phyloP scores from a whole-genome alignment of 2,329 filamentous ascomycete genomes.

The Saccharata proteae region DNA sequence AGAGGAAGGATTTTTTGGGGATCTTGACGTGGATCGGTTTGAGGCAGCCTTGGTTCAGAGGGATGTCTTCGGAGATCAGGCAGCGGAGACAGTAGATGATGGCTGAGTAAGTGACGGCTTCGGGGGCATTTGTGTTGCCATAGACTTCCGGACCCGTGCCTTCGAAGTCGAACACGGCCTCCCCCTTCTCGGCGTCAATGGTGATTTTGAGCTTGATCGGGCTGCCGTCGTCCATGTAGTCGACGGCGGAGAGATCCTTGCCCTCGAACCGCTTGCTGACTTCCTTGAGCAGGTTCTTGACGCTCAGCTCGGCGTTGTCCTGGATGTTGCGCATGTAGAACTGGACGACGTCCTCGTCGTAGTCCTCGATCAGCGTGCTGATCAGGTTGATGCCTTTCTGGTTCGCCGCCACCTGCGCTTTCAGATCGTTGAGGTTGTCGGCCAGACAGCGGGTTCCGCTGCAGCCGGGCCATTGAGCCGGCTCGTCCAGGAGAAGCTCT shows the following conservation, averaged over 20 bases:
- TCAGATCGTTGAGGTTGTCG: slow-evolving; percentile 78
- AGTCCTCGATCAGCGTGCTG: slow-evolving; percentile 61
- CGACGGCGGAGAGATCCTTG: slow-evolving; percentile 58
- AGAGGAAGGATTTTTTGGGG: slow-evolving; percentile 60
- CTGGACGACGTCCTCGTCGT: slow-evolving; percentile 63
- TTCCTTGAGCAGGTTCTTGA: slow-evolving; percentile 59
- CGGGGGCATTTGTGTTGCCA: slow-evolving; percentile 67
- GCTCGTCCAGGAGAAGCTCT: slow-evolving; percentile 59
- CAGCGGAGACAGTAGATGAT: slow-evolving; percentile 80
- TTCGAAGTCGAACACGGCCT: slow-evolving; percentile 65
- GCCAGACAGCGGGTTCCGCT: slow-evolving; percentile 65
- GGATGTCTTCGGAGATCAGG: slow-evolving; percentile 70
- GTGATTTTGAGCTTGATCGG: slow-evolving; percentile 64
- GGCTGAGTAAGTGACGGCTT: slow-evolving; percentile 70
- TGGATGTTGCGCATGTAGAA: slow-evolving; percentile 80
- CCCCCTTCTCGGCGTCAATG: slow-evolving; percentile 61
- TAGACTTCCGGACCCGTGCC: slow-evolving; percentile 73
- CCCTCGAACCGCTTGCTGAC: slow-evolving; percentile 59
- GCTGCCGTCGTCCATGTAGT: slow-evolving; percentile 81
- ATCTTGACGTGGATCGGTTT: slow-evolving; percentile 65
- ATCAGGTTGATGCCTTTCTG: slow-evolving; percentile 76
- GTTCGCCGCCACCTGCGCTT: slow-evolving; percentile 78
- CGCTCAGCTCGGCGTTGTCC: slow-evolving; percentile 64
- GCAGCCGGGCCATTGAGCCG: slow-evolving; percentile 63
- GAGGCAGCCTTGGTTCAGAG: slow-evolving; percentile 75